Evolutionary conservation across 495 filamentous ascomycete species (phyloP).

Genomic region (Penicillium simplicissimum): DNA sequence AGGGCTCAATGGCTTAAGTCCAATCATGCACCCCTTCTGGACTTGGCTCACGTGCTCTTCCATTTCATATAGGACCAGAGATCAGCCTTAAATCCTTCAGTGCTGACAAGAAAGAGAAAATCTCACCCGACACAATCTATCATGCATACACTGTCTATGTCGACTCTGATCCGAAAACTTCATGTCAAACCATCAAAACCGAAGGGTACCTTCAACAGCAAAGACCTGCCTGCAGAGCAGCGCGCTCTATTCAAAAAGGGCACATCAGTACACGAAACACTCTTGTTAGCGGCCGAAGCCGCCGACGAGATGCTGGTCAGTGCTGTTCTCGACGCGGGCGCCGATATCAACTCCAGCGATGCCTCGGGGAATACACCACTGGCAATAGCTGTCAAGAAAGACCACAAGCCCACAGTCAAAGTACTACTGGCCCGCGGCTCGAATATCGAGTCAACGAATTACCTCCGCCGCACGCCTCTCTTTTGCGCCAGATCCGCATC

Average conservation of each 20-base stretch:
- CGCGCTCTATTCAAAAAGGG: background rate
- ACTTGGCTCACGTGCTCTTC: background rate
- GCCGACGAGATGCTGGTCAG: background rate
- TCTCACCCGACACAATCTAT: background rate
- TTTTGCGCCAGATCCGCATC: background rate
- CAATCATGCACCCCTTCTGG: background rate
- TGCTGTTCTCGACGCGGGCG: background rate
- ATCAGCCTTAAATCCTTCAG: background rate
- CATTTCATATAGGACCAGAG: background rate
- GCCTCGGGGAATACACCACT: background rate
- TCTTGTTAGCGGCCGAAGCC: background rate
- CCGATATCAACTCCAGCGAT: background rate
- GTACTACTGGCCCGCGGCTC: background rate
- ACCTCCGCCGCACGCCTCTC: background rate
- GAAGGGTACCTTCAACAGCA: background rate
- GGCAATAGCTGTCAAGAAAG: background rate
- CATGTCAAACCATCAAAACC: background rate
- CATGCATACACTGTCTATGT: background rate
- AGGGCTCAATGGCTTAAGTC: too few species aligned
- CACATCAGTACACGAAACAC: background rate
- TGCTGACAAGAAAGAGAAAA: too few species aligned
- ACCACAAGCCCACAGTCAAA: background rate
- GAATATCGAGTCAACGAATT: background rate
- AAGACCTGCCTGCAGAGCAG: background rate
- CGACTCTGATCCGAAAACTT: background rate